Evolutionary conservation across 2,329 filamentous ascomycete genomes (phyloP).

Genomic region (Exophiala phaeomuriformis): DNA sequence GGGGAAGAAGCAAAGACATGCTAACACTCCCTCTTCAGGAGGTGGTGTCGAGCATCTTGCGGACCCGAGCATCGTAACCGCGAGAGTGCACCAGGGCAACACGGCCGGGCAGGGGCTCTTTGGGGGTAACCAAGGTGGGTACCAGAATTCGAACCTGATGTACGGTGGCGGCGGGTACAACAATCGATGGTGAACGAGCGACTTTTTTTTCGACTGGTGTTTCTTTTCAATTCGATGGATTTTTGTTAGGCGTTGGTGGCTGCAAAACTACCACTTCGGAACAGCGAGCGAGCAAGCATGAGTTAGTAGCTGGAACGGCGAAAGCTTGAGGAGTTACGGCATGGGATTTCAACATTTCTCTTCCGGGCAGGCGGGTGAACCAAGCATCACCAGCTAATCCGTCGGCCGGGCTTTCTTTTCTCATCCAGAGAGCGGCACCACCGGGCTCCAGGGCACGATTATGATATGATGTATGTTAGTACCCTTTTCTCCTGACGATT

Average conservation of each 20-base stretch:
- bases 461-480: slow-evolving; percentile 44
- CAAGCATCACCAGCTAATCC: slow-evolving; percentile 26
- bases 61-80: slow-evolving; percentile 99
- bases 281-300: slow-evolving; percentile 21
- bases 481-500: slow-evolving; percentile 30
- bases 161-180: slow-evolving; percentile 65
- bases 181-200: slow-evolving; percentile 56
- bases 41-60: slow-evolving; percentile 99
- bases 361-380: slow-evolving; percentile 15
- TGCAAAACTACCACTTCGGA: slow-evolving; percentile 20
- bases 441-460: slow-evolving; percentile 30
- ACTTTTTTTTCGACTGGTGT: slow-evolving; percentile 21
- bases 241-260: slow-evolving; percentile 28
- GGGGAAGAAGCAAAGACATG: slow-evolving; percentile 99
- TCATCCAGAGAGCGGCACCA: slow-evolving; percentile 27
- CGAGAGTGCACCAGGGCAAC: slow-evolving; percentile 87
- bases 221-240: slow-evolving; percentile 17
- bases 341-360: slow-evolving; percentile 16
- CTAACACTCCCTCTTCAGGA: slow-evolving; percentile 99
- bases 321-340: slow-evolving; percentile 23
- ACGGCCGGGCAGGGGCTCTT: slow-evolving; percentile 83
- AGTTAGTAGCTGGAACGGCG: slow-evolving; percentile 23
- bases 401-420: slow-evolving; percentile 33
- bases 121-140: slow-evolving; percentile 85
- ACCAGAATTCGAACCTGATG: slow-evolving; percentile 65